Conservation (phyloP, 2,329 filamentous ascomycete genomes). For the Apiospora kogelbergensis region DNA sequence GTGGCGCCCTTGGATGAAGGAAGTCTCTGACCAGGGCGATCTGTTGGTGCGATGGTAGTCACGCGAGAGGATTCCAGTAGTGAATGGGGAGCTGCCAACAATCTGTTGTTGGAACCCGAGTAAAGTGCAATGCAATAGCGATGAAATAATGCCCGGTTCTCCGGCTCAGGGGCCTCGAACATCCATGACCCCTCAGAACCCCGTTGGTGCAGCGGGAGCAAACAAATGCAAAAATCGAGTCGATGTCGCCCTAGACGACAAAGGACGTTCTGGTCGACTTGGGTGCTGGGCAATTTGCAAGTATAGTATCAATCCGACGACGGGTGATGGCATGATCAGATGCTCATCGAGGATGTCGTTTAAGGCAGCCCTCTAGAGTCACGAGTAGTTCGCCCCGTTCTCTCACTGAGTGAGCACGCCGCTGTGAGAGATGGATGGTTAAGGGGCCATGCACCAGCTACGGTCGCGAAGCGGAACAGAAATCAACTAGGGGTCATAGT, state of each 20-base stretch:
- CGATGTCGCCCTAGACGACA: neutral
- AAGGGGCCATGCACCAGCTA: neutral
- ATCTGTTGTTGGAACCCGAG: neutral
- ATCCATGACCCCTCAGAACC: neutral
- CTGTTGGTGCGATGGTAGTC: neutral
- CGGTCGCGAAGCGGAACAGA: neutral
- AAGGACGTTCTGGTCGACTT: neutral
- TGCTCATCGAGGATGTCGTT: neutral
- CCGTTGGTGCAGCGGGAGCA: neutral
- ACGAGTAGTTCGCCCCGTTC: neutral
- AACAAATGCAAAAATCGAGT: neutral
- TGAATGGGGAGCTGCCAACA: neutral
- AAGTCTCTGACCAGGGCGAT: neutral
- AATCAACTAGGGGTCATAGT: neutral
- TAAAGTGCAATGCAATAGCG: neutral
- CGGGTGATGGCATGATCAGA: slow-evolving; percentile 5
- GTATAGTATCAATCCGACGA: neutral
- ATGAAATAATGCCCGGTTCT: slow-evolving; percentile 1
- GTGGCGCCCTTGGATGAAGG: neutral
- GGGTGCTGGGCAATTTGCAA: neutral
- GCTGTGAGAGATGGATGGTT: neutral
- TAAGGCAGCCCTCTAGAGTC: slow-evolving; percentile 1
- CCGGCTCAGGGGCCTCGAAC: neutral
- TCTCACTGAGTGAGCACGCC: neutral
- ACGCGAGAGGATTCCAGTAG: neutral